Evolutionary conservation across 805 yeast species (phyloP).

Genomic region (Wickerhamomyces subpelliculosus): DNA sequence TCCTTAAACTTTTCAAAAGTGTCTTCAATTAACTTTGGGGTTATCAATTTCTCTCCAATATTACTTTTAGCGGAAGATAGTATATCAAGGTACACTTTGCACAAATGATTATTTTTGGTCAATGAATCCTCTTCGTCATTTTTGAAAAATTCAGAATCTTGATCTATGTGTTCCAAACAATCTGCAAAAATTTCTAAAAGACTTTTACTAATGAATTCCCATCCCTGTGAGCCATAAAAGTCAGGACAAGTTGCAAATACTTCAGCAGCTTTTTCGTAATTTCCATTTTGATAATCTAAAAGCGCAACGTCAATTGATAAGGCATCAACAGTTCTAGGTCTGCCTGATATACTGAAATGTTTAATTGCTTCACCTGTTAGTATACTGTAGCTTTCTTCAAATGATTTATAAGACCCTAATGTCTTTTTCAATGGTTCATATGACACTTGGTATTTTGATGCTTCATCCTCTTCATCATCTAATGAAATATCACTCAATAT

Average conservation of each 20-base stretch:
- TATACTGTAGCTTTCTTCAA: conserved; percentile 36
- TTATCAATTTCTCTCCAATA: not conserved
- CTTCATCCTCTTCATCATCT: conserved; percentile 5
- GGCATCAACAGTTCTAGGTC: conserved; percentile 63
- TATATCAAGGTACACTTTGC: not conserved
- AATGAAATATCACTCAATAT: conserved; percentile 16
- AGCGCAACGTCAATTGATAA: conserved; percentile 76
- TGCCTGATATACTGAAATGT: conserved; percentile 42
- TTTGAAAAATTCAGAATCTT: conserved; percentile 17
- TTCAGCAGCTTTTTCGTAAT: conserved; percentile 53
- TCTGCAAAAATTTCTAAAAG: conserved; percentile 60
- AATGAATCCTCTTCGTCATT: not conserved
- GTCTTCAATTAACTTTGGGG: not conserved
- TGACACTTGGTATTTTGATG: conserved; percentile 8
- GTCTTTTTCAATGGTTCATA: not conserved
- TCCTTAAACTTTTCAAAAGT: not conserved
- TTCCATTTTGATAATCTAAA: conserved; percentile 48
- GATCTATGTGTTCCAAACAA: conserved; percentile 46
- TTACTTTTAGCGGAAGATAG: not conserved
- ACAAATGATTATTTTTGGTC: not conserved
- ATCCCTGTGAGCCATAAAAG: conserved; percentile 60
- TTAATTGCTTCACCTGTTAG: conserved; percentile 51
- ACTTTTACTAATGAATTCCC: conserved; percentile 67
- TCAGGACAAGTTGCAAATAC: conserved; percentile 64
- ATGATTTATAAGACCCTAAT: conserved; percentile 27